phyloP scores from a whole-genome alignment of 2,329 filamentous ascomycete genomes.

The Zalaria obscura region DNA sequence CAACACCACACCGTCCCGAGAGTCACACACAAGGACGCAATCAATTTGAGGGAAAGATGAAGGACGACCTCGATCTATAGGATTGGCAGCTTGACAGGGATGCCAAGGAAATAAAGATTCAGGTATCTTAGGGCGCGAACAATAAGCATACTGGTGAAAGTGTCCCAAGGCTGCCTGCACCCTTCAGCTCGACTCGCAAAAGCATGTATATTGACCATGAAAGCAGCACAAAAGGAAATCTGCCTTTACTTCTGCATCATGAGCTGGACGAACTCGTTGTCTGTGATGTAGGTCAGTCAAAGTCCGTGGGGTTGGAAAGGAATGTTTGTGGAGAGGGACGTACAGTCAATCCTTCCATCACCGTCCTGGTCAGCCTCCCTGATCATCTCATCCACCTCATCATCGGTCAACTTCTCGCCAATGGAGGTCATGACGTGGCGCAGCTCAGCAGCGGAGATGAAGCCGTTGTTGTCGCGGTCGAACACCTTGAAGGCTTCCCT shows the following conservation, averaged over 20 bases:
- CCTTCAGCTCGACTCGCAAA: slow-evolving; percentile 2
- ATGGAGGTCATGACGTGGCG: slow-evolving; percentile 50
- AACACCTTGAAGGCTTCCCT: slow-evolving; percentile 53
- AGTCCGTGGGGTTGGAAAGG: not conserved
- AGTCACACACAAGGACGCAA: not conserved
- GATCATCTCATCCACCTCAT: slow-evolving; percentile 53
- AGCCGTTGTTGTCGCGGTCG: slow-evolving; percentile 51
- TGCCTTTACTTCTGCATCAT: slow-evolving; percentile 40
- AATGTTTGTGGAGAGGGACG: slow-evolving; percentile 11
- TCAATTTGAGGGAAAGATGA: not conserved
- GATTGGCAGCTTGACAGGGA: not conserved
- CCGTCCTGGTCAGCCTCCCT: slow-evolving; percentile 50
- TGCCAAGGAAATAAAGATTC: not conserved
- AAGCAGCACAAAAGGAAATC: not conserved
- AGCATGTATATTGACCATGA: not conserved
- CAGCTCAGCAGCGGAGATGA: slow-evolving; percentile 49
- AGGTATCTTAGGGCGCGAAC: not conserved
- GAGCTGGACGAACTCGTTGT: slow-evolving; percentile 42
- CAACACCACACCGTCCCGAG: too few relatives aligned
- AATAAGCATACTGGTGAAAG: not conserved
- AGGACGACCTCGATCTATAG: not conserved
- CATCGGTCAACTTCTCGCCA: slow-evolving; percentile 49
- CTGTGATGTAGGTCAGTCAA: slow-evolving; percentile 16
- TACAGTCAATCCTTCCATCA: slow-evolving; percentile 51
- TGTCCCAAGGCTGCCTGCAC: slow-evolving; percentile 1